These are phyloP conservation scores for Kwoniella mangroviensis DNA, from an alignment of 768 basidiomycete genomes.

Conservation along the genomic window DNA sequence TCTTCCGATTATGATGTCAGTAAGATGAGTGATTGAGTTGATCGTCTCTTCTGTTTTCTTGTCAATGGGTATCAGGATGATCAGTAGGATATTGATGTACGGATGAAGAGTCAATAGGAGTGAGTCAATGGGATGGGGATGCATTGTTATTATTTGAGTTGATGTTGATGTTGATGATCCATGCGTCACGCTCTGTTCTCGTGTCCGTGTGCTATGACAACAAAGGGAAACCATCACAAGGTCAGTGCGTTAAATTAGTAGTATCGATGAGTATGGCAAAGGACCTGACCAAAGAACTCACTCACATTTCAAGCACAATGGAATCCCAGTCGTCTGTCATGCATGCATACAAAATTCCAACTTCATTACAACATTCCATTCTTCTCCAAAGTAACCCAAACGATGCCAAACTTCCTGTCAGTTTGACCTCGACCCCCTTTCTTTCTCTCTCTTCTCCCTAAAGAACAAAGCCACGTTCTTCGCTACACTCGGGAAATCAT, in stretches of 20 bases:
- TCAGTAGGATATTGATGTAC: neutral
- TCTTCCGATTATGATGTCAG: neutral
- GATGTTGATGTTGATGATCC: neutral
- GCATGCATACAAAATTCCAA: neutral
- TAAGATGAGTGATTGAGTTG: neutral
- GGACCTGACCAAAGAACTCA: neutral
- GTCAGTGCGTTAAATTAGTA: neutral
- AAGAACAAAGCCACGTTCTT: conserved; percentile 73
- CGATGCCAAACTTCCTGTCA: too few relatives aligned
- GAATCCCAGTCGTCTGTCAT: neutral
- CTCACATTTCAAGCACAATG: neutral
- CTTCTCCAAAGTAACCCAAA: neutral
- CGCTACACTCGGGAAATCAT: conserved; percentile 74
- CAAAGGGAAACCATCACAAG: neutral
- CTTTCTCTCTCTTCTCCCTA: conserved; percentile 61
- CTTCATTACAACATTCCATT: neutral
- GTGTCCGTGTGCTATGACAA: too few relatives aligned
- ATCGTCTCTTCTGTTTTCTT: neutral
- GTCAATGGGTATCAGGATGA: neutral
- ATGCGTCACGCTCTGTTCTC: neutral
- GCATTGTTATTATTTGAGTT: neutral
- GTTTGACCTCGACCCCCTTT: neutral
- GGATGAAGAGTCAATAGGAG: neutral
- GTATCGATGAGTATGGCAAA: neutral
- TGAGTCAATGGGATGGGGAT: neutral